Base-by-base conservation (phyloP, 805 yeast genomes). In the Ogataea trehalophila region DNA sequence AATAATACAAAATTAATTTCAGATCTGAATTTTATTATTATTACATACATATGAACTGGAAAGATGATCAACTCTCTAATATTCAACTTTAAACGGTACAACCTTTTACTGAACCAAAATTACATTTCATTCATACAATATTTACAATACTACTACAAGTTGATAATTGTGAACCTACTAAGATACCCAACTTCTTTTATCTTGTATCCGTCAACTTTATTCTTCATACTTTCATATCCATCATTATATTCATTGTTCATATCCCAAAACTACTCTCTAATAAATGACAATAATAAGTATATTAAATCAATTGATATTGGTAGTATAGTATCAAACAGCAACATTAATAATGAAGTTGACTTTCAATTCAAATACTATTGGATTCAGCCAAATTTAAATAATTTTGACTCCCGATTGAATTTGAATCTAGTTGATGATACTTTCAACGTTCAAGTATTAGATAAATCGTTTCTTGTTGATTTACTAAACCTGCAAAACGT, bases 221-320 rank as follows among this genome's bases (percentile, higher is more conserved):
- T 73, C 8, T 73, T 79, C 48, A 60, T 75, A 5, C 48, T 79
- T 20, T 68, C 81, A 9, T 79, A 77, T 53, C 81, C 82, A 2
- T 59, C 80, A 0, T 54, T 79, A 13, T 71, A 72, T 53, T 52
- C 72, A 13, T 44, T 69, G 54, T 65, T 13, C 57, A 68, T 6
- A 56, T 53, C 9, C 34, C 47, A 31, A 34, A 48, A 5, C 43
- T 47, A 36, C 41, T 41, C 41, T 56, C 44, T 26, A 39, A 45
- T 44, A 45, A 42, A 42, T 47, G 38, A 33, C 44, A 43, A 39
- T 43, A 54, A 43, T 43, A 49, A 31, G 42, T 44, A 26, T 39
- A 39, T 53, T 44, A 49, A 56, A 48, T 47, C 56, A 8, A 57
- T 57, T 23, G 39, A 49, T 34, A 42, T 53, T 33, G 49, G 47